Conservation (phyloP, 139 green algal genomes). For the Volvox reticuliferus region DNA sequence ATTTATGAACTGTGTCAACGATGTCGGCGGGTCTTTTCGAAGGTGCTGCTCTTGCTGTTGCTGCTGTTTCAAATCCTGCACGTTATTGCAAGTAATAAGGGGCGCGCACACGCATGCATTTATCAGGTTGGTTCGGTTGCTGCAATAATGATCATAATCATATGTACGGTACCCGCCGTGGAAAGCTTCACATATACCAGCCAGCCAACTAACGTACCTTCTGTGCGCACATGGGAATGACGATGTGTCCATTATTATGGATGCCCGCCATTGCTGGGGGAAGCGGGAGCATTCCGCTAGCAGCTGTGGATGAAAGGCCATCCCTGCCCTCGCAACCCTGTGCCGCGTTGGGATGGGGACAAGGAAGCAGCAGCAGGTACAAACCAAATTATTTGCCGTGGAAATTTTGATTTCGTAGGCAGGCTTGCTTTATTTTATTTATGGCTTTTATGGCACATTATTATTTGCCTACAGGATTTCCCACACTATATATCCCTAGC, state of each 20-base stretch:
- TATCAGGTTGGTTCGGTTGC: no score
- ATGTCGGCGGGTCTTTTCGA: neutral
- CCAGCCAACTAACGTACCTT: no score
- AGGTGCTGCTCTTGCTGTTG: neutral
- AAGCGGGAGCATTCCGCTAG: no score
- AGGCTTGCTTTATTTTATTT: no score
- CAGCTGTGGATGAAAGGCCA: neutral
- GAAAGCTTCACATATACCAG: no score
- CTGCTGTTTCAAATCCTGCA: neutral
- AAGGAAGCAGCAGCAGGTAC: neutral
- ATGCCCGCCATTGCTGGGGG: neutral
- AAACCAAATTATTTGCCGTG: no score
- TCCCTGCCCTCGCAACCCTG: neutral
- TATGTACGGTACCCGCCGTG: no score
- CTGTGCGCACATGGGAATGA: neutral
- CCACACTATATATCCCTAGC: neutral
- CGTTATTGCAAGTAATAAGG: neutral
- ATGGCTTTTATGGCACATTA: no score
- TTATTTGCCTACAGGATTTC: neutral
- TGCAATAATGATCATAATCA: no score
- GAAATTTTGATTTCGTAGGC: no score
- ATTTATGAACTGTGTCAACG: no score
- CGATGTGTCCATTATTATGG: neutral
- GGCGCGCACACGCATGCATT: neutral
- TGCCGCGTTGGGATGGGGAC: neutral